These are phyloP conservation scores for Puccinia horiana DNA, from an alignment of 1,284 basidiomycete genomes.

Conservation along the genomic window DNA sequence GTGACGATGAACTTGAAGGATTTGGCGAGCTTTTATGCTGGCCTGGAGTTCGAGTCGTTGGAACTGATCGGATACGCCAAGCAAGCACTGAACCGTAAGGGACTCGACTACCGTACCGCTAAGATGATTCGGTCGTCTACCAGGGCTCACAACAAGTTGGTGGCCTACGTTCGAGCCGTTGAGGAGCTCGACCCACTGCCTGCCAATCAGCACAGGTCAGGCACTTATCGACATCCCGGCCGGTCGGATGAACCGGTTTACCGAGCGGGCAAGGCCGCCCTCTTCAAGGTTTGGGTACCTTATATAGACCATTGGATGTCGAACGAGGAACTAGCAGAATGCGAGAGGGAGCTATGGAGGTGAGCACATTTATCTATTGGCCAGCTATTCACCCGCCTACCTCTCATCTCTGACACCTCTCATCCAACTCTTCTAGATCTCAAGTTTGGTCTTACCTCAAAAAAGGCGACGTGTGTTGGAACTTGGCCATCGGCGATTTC, in stretches of 20 bases:
- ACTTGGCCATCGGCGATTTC: conserved; percentile 58
- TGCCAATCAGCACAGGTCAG: conserved; percentile 4
- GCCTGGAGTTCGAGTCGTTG: conserved; percentile 41
- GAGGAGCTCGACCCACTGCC: conserved; percentile 51
- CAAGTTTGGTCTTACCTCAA: conserved; percentile 56
- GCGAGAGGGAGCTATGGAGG: conserved; percentile 55
- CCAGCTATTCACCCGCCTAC: not conserved
- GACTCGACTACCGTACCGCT: conserved; percentile 56
- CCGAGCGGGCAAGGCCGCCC: conserved; percentile 57
- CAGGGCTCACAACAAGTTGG: conserved; percentile 59
- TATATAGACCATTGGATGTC: conserved; percentile 53
- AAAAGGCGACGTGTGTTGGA: conserved; percentile 59
- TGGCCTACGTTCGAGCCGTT: conserved; percentile 57
- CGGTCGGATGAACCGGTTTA: conserved; percentile 49
- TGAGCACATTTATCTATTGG: not conserved
- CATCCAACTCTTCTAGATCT: conserved; percentile 50
- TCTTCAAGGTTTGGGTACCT: conserved; percentile 60
- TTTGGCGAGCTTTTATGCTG: conserved; percentile 39
- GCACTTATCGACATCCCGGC: not conserved
- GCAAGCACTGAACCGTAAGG: conserved; percentile 51
- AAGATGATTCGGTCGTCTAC: conserved; percentile 57
- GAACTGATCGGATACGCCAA: conserved; percentile 37
- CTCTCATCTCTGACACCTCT: not conserved
- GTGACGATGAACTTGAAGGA: conserved; percentile 33
- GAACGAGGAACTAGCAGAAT: conserved; percentile 55